These are phyloP conservation scores for Fusarium mangiferae DNA, from an alignment of 2,329 filamentous ascomycete genomes.

Conservation along the genomic window DNA sequence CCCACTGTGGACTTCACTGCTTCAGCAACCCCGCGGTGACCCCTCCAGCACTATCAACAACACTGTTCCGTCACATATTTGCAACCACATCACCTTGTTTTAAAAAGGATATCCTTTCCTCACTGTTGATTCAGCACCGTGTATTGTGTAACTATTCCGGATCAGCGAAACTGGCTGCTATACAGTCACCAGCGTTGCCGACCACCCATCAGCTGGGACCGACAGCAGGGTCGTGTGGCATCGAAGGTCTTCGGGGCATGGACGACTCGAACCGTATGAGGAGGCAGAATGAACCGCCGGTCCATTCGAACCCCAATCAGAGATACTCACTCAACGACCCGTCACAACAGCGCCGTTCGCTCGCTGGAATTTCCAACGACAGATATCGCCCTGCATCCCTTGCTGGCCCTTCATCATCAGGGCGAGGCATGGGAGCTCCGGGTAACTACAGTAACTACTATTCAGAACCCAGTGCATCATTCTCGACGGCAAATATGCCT, in stretches of 20 bases:
- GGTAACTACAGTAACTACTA: slow-evolving; percentile 70
- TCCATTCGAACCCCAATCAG: slow-evolving; percentile 68
- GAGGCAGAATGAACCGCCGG: slow-evolving; percentile 79
- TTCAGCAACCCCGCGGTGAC: slow-evolving; percentile 43
- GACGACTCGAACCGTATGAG: slow-evolving; percentile 78
- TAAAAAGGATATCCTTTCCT: slow-evolving; percentile 1
- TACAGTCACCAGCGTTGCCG: slow-evolving; percentile 53
- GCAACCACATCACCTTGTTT: not conserved
- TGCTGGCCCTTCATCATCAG: slow-evolving; percentile 59
- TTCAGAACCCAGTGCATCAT: slow-evolving; percentile 62
- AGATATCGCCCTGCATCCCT: slow-evolving; percentile 62
- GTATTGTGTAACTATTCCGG: slow-evolving; percentile 12
- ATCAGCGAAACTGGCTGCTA: slow-evolving; percentile 40
- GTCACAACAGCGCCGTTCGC: slow-evolving; percentile 56
- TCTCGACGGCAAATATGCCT: slow-evolving; percentile 67
- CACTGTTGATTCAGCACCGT: slow-evolving; percentile 11
- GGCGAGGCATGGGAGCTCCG: slow-evolving; percentile 64
- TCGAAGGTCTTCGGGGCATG: slow-evolving; percentile 72
- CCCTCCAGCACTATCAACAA: slow-evolving; percentile 36
- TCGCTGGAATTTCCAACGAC: slow-evolving; percentile 49
- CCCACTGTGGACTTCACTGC: slow-evolving; percentile 37
- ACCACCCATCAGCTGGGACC: slow-evolving; percentile 72
- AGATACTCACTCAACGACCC: slow-evolving; percentile 64
- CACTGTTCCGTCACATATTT: slow-evolving; percentile 11
- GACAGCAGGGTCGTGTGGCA: slow-evolving; percentile 64